Evolutionary conservation across 2,329 filamentous ascomycete species (phyloP).

Genomic region (Epichloe uncinata): DNA sequence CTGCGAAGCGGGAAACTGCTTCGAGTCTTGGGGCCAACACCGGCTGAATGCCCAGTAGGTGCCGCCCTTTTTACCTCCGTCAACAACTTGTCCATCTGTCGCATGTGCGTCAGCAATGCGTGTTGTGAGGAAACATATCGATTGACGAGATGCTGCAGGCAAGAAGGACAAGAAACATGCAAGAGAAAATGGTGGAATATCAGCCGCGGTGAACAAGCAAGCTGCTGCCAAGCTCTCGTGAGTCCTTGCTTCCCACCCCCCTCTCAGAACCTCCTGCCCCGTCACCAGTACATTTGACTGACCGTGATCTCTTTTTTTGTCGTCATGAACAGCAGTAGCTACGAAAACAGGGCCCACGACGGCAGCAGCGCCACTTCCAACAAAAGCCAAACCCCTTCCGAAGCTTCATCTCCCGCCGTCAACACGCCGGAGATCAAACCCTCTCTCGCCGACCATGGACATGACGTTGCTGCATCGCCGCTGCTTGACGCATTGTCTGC

Average conservation of each 20-base stretch:
- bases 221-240: constrained; percentile 38
- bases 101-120: neutral
- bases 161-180: constrained; percentile 44
- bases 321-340: constrained; percentile 7
- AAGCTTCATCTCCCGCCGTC: constrained; percentile 29
- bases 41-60: constrained; percentile 25
- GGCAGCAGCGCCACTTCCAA: constrained; percentile 19
- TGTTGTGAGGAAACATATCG: neutral
- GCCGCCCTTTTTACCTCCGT: neutral
- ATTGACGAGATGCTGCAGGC: constrained; percentile 1
- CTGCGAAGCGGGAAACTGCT: constrained; percentile 20
- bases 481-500: constrained; percentile 34
- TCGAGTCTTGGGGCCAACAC: constrained; percentile 14
- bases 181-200: constrained; percentile 38
- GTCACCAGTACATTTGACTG: constrained; percentile 9
- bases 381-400: constrained; percentile 25
- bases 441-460: constrained; percentile 28
- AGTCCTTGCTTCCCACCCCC: constrained; percentile 15
- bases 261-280: constrained; percentile 9
- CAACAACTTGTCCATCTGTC: neutral
- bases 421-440: constrained; percentile 34
- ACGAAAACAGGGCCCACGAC: constrained; percentile 15
- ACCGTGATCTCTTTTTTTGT: constrained; percentile 13
- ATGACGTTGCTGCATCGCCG: constrained; percentile 27
- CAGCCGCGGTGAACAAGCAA: constrained; percentile 40